Evolutionary conservation across 2,329 filamentous ascomycete genomes (phyloP).

Genomic region (Curvularia lunata): DNA sequence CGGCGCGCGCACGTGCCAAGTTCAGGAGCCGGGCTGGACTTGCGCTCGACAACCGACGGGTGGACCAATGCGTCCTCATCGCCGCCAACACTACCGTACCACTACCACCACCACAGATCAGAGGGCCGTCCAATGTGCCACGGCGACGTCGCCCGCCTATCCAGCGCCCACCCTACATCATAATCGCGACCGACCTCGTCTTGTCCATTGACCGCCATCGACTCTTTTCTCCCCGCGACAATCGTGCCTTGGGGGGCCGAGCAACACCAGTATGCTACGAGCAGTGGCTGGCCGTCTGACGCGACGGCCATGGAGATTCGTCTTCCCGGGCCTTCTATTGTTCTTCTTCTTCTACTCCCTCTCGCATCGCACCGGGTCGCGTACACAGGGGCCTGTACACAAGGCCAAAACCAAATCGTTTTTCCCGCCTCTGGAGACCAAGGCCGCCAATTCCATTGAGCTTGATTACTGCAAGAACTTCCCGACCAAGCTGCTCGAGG

Average conservation of each 20-base stretch:
- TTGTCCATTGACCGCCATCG: conserved; percentile 2
- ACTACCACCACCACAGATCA: conserved; percentile 10
- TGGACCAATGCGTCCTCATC: conserved; percentile 14
- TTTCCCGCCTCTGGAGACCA: conserved; percentile 45
- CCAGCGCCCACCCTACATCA: conserved; percentile 5
- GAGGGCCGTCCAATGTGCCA: conserved; percentile 21
- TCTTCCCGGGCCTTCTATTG: conserved; percentile 41
- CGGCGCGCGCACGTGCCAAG: conserved; percentile 7
- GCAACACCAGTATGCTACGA: conserved; percentile 31
- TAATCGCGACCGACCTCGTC: conserved; percentile 1
- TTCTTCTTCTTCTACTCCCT: conserved; percentile 43
- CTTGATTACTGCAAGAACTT: conserved; percentile 51
- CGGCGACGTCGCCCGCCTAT: conserved; percentile 17
- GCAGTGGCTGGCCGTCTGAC: conserved; percentile 35
- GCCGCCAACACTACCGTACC: conserved; percentile 5
- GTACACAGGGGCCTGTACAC: conserved; percentile 29
- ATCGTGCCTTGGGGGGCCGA: conserved; percentile 10
- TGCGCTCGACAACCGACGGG: conserved; percentile 10
- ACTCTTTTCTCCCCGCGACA: conserved; percentile 6
- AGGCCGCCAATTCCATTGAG: conserved; percentile 37
- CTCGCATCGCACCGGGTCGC: conserved; percentile 30
- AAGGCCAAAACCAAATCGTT: conserved; percentile 44
- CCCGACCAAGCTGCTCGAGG: conserved; percentile 50
- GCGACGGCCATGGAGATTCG: conserved; percentile 40
- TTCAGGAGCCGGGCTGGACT: conserved; percentile 17